Evolutionary conservation across 352 stramenopile genomes (phyloP).

Genomic region (Aphanomyces stellatus): DNA sequence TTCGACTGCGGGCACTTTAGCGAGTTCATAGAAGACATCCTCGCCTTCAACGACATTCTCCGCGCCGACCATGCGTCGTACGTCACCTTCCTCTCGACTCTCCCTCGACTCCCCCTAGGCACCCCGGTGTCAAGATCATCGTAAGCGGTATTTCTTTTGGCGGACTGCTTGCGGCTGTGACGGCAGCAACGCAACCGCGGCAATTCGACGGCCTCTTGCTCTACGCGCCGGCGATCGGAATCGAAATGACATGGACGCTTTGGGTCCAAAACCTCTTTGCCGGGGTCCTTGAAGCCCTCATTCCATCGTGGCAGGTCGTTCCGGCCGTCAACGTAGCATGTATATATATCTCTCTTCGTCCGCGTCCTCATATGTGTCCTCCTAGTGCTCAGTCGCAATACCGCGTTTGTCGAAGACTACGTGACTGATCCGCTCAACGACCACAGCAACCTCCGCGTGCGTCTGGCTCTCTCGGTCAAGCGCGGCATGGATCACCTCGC

Average conservation of each 20-base stretch:
- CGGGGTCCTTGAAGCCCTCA: not conserved
- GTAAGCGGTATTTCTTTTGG: conserved; percentile 12
- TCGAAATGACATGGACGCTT: not conserved
- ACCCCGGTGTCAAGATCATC: not conserved
- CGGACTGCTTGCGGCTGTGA: not conserved
- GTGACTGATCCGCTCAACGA: not conserved
- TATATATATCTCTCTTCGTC: not conserved
- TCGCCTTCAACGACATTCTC: not conserved
- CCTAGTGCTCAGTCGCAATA: conserved; percentile 5
- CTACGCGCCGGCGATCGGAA: not conserved
- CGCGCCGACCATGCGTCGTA: not conserved
- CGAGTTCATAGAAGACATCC: conserved; percentile 3
- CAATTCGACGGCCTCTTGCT: not conserved
- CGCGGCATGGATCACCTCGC: not conserved
- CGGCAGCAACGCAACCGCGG: not conserved
- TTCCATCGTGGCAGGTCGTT: conserved; percentile 12
- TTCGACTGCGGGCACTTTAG: conserved; percentile 6
- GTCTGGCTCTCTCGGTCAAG: not conserved
- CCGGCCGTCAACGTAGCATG: conserved; percentile 1
- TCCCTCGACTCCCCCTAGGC: not conserved
- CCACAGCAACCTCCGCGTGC: not conserved
- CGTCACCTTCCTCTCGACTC: not conserved
- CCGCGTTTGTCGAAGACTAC: conserved; percentile 5
- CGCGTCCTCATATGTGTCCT: not conserved
- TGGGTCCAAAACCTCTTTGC: not conserved